phyloP scores from a whole-genome alignment of 2,329 filamentous ascomycete genomes.

The Verticillium alfalfae region DNA sequence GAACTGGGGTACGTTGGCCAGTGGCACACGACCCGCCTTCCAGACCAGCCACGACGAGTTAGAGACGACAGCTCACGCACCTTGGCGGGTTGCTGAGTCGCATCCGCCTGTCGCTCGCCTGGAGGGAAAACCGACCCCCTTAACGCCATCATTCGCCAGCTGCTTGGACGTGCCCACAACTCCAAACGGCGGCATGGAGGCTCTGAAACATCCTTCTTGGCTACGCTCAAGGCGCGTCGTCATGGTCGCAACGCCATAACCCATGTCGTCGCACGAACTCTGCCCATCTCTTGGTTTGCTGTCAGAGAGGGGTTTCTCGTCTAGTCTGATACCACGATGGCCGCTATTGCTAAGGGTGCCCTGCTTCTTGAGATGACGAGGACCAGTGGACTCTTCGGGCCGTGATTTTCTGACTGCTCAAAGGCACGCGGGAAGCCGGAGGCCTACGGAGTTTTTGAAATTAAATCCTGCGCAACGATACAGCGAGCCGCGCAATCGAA shows the following conservation, averaged over 20 bases:
- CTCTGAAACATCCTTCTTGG: slow-evolving; percentile 2
- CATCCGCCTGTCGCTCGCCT: background rate
- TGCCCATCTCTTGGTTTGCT: background rate
- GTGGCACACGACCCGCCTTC: background rate
- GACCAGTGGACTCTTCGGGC: background rate
- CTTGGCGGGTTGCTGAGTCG: background rate
- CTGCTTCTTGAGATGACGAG: background rate
- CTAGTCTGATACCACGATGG: background rate
- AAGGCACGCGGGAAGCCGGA: background rate
- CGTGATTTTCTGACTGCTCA: background rate
- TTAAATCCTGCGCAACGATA: background rate
- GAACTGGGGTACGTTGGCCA: background rate
- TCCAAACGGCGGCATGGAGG: slow-evolving; percentile 1
- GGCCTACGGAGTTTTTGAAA: background rate
- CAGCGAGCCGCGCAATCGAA: background rate
- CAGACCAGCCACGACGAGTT: background rate
- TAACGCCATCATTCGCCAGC: slow-evolving; percentile 8
- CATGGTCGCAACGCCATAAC: background rate
- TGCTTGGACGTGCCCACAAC: slow-evolving; percentile 12
- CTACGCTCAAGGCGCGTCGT: background rate
- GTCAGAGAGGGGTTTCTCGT: background rate
- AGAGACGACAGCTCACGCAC: background rate
- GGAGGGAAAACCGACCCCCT: background rate
- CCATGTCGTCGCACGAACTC: background rate
- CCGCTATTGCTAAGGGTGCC: background rate